Conservation (phyloP, 2,329 filamentous ascomycete species). For the Aspergillus niger region DNA sequence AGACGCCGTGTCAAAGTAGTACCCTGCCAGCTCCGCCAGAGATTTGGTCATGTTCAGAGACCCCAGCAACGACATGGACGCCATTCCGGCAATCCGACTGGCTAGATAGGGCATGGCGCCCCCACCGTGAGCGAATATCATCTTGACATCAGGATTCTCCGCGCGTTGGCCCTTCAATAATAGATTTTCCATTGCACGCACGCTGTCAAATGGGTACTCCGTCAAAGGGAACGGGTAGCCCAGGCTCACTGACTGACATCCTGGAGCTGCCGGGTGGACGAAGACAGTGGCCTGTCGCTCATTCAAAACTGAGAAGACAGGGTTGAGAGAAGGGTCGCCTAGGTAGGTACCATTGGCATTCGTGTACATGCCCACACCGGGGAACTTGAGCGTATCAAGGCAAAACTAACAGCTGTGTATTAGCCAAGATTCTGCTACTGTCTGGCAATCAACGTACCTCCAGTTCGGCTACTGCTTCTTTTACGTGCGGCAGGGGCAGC, state of each 20-base stretch:
- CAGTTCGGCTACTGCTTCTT: background rate
- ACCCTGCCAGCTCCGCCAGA: slow-evolving; percentile 25
- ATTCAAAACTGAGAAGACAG: background rate
- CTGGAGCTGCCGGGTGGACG: slow-evolving; percentile 3
- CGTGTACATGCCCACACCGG: slow-evolving; percentile 4
- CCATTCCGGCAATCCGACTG: slow-evolving; percentile 23
- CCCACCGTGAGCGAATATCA: slow-evolving; percentile 29
- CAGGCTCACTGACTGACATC: slow-evolving; percentile 3
- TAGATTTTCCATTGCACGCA: slow-evolving; percentile 27
- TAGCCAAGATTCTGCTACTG: background rate
- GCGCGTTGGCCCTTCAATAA: slow-evolving; percentile 23
- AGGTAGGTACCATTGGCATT: slow-evolving; percentile 8
- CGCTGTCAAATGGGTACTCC: slow-evolving; percentile 31
- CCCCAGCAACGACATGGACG: slow-evolving; percentile 21
- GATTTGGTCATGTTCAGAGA: slow-evolving; percentile 18
- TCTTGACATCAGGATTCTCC: slow-evolving; percentile 22
- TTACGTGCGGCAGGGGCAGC: background rate
- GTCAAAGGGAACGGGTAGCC: slow-evolving; percentile 22
- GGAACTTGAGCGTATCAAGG: slow-evolving; percentile 1
- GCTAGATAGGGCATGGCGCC: slow-evolving; percentile 28
- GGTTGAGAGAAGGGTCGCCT: background rate
- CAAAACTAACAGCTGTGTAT: background rate
- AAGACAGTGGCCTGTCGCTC: slow-evolving; percentile 2
- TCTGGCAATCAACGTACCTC: background rate
- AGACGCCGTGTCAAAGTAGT: slow-evolving; percentile 21